These are phyloP conservation scores for Limonium bicolor DNA, from an alignment of 148 eudicot genomes.

Conservation along the genomic window DNA sequence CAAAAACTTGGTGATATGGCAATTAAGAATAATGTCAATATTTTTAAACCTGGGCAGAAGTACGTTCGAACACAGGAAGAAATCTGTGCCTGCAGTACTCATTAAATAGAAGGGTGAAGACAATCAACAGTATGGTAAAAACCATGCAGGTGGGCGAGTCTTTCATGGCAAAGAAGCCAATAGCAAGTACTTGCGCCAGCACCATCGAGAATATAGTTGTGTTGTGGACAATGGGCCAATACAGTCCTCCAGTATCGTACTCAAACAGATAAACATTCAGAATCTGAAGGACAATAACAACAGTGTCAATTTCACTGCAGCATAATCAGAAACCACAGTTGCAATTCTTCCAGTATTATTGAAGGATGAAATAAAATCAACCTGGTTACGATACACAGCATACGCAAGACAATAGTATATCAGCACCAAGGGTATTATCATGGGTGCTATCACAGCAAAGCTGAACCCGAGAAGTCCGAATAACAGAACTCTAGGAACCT, in stretches of 20 bases:
- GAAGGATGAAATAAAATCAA: conserved; percentile 15
- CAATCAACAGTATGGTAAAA: conserved; percentile 40
- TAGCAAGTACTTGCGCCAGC: conserved; percentile 48
- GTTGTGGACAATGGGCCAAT: conserved; percentile 68
- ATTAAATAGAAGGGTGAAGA: conserved; percentile 50
- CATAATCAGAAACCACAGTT: neutral
- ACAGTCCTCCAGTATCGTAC: conserved; percentile 63
- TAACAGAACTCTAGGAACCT: conserved; percentile 68
- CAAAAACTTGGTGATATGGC: no score
- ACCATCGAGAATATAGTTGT: conserved; percentile 61
- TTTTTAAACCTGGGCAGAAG: conserved; percentile 38
- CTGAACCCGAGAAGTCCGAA: conserved; percentile 70
- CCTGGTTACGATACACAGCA: conserved; percentile 92
- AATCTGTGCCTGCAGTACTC: conserved; percentile 70
- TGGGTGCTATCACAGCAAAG: conserved; percentile 56
- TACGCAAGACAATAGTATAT: conserved; percentile 68
- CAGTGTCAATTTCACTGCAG: neutral
- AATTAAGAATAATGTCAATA: neutral
- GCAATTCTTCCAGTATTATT: neutral
- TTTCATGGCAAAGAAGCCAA: conserved; percentile 56
- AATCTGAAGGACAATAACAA: conserved; percentile 29
- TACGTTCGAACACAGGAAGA: conserved; percentile 30
- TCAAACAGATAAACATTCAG: conserved; percentile 61
- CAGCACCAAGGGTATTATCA: conserved; percentile 70
- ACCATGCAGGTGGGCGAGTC: conserved; percentile 31